These are phyloP conservation scores for Psilocybe mexicana DNA, from an alignment of 1,284 basidiomycete genomes.

Conservation along the genomic window DNA sequence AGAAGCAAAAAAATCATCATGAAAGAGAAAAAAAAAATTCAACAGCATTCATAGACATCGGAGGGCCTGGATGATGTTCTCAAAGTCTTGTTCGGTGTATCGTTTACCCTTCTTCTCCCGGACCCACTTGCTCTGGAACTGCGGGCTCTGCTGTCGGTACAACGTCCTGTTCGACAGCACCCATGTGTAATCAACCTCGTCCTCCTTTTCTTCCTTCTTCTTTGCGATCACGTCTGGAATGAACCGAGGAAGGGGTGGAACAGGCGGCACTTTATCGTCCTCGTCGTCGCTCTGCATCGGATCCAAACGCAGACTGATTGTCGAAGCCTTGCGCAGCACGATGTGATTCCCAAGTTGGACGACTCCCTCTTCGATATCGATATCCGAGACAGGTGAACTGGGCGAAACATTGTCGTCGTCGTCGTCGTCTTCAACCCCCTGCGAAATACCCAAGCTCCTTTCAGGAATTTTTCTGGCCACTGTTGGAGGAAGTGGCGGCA, in stretches of 20 bases:
- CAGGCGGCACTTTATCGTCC: not conserved
- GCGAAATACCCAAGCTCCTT: not conserved
- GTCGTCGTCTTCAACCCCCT: not conserved
- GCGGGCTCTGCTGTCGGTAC: constrained; percentile 16
- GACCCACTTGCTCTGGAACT: constrained; percentile 35
- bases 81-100: constrained; percentile 36
- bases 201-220: constrained; percentile 2
- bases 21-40: not conserved
- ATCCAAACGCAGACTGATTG: not conserved
- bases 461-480: not conserved
- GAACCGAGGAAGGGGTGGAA: not conserved
- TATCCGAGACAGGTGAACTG: too few species aligned
- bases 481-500: not conserved
- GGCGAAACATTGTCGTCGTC: constrained; percentile 6
- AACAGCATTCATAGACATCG: constrained; percentile 21
- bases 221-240: not conserved
- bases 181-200: constrained; percentile 23
- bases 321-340: not conserved
- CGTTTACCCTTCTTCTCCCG: constrained; percentile 37
- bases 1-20: not conserved
- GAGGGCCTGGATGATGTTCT: constrained; percentile 27
- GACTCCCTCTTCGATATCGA: not conserved
- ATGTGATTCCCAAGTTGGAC: not conserved
- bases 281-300: not conserved
- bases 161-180: constrained; percentile 26